A percentile compares a stretch with the other conserved stretches of the same genome.
These are phyloP conservation scores for Henckelia pumila DNA, from an alignment of 257 asterid genomes.

Conservation along the genomic window DNA sequence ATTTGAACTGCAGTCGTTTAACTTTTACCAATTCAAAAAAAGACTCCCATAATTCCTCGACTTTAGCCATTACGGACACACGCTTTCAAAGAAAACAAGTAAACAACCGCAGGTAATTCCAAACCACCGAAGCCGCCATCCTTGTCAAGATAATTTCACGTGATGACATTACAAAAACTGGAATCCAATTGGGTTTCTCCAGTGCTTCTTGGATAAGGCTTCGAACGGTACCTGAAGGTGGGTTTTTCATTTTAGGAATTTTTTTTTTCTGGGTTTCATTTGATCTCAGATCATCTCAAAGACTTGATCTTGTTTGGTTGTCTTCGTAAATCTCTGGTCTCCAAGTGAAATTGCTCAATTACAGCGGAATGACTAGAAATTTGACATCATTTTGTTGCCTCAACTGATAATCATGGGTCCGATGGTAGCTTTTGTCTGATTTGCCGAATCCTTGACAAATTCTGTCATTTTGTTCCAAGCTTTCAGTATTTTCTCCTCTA, in stretches of 20 bases:
- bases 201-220: neutral
- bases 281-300: neutral
- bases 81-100: neutral
- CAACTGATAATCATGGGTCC: neutral
- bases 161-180: neutral
- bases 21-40: too few species aligned
- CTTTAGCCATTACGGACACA: neutral
- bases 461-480: neutral
- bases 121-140: neutral
- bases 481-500: neutral
- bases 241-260: neutral
- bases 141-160: neutral
- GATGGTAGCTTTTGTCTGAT: neutral
- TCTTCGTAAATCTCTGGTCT: neutral
- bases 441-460: neutral
- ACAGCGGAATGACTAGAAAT: neutral
- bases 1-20: neutral
- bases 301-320: neutral
- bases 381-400: neutral
- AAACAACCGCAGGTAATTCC: neutral
- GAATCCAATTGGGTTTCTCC: neutral
- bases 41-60: neutral
- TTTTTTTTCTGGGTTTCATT: neutral
- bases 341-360: neutral
- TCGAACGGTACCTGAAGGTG: neutral